Evolutionary conservation across 2,329 filamentous ascomycete genomes (phyloP).

Genomic region (Camillea tinctor): DNA sequence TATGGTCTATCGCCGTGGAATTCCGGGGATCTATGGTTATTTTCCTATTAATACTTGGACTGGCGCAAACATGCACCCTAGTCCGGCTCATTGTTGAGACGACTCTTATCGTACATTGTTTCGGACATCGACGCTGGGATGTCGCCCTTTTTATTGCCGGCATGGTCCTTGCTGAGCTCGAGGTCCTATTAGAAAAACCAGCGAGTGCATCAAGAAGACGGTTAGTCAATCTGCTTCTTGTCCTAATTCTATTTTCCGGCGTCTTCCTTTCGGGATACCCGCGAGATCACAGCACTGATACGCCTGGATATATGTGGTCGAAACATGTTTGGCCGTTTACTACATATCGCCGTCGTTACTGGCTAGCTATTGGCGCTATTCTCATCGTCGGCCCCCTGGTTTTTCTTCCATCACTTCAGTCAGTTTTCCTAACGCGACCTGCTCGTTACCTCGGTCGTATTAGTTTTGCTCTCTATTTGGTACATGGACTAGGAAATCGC

Average conservation of each 20-base stretch:
- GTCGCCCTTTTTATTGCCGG: conserved; percentile 31
- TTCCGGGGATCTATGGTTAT: conserved; percentile 35
- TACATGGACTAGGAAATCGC: conserved; percentile 46
- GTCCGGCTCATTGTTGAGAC: conserved; percentile 27
- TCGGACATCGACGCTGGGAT: conserved; percentile 31
- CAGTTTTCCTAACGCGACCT: conserved; percentile 27
- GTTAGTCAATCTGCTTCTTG: conserved; percentile 20
- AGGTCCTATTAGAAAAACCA: conserved; percentile 25
- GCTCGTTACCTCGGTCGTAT: conserved; percentile 57
- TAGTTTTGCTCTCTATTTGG: conserved; percentile 57
- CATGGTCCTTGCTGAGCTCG: conserved; percentile 28
- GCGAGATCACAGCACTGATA: conserved; percentile 26
- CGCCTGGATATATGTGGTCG: conserved; percentile 29
- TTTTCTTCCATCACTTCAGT: conserved; percentile 26
- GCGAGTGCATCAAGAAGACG: conserved; percentile 16
- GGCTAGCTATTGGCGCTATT: conserved; percentile 34
- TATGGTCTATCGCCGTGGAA: conserved; percentile 37
- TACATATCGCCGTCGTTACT: conserved; percentile 31
- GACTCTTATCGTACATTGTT: conserved; percentile 24
- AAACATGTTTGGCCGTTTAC: conserved; percentile 30
- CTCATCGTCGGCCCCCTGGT: conserved; percentile 34
- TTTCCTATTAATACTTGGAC: conserved; percentile 30
- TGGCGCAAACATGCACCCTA: conserved; percentile 26
- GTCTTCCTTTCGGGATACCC: conserved; percentile 31
- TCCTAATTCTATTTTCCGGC: conserved; percentile 22